These are phyloP conservation scores for Graphilbum sp. DNA, from an alignment of 2,329 filamentous ascomycete genomes.

Conservation along the genomic window DNA sequence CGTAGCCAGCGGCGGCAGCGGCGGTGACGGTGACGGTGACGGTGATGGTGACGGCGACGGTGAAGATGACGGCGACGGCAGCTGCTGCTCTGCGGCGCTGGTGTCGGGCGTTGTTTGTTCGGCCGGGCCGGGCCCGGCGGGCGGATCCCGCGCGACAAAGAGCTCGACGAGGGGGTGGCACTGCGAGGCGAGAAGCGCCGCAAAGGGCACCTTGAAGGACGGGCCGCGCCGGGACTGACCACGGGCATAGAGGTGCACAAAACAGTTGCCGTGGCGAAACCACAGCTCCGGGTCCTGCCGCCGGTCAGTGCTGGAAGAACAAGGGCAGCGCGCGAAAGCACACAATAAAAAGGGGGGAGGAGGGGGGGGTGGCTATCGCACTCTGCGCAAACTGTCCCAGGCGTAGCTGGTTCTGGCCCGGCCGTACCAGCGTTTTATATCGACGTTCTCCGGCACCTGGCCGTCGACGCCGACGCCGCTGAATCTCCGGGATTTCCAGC, in stretches of 20 bases:
- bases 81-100: no score
- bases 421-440: conserved; percentile 36
- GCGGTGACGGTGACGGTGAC: conserved; percentile 6
- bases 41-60: neutral
- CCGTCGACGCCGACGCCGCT: conserved; percentile 16
- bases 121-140: conserved; percentile 1
- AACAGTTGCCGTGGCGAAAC: conserved; percentile 50
- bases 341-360: neutral
- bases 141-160: conserved; percentile 23
- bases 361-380: conserved; percentile 15
- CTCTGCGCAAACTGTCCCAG: conserved; percentile 32
- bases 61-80: neutral
- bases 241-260: conserved; percentile 50
- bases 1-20: conserved; percentile 11
- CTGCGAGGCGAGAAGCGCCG: conserved; percentile 35
- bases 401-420: conserved; percentile 22
- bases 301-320: conserved; percentile 2
- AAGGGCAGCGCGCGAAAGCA: neutral
- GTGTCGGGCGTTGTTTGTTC: neutral
- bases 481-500: conserved; percentile 19
- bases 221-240: conserved; percentile 49
- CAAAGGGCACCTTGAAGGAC: conserved; percentile 49
- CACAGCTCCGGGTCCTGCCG: conserved; percentile 60
- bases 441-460: conserved; percentile 10
- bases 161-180: conserved; percentile 44